Base-by-base conservation (phyloP, 768 basidiomycete species). In the Tephrocybe sp. region DNA sequence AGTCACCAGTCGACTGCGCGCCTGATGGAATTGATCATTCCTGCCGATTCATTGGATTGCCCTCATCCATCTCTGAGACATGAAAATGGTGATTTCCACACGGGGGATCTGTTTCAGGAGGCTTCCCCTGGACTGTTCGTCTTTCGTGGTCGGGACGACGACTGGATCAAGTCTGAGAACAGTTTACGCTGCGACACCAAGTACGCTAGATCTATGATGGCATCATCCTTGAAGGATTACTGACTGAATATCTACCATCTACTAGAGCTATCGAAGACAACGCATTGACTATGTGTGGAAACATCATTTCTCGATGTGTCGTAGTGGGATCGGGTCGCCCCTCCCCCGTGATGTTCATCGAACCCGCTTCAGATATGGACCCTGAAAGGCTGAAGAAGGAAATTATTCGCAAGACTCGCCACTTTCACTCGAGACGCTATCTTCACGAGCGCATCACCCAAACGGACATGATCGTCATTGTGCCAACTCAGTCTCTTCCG, bases 251-350 rank as follows among this genome's bases (percentile, higher is more conserved):
- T 51, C 46, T 31, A 17, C 7, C 36, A 26, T 41, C 42, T 51
- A 32, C 12, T 47, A 83, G 82, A 54, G 79, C 87, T 32, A 89
- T 92, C 60, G 89, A 91, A 67, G 87, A 92, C 54, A 86, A 89
- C 58, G 75, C 83, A 16, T 81, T 84, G 39, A 68, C 74, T 33
- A 83, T 78, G 55, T 92, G 89, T 64, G 77, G 70, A 2, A 70
- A 76, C 36, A 70, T 89, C 51, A 80, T 91, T 58, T 73, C 79
- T 5, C 84, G 87, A 54, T 90, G 88, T 68, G 74, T 89, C 42
- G 88, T 89, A 49, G 87, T 90, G 19, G 89, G 88, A 23, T 77
- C 79, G 48, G 87, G 86, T 32, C 82, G 87, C 16, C 86, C 88
- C 30, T 88, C 83, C 3, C 89, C 89, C 8, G 78, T 82, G 13